Conservation (phyloP, 768 basidiomycete genomes). For the Boletus pseudo-olivaceus region DNA sequence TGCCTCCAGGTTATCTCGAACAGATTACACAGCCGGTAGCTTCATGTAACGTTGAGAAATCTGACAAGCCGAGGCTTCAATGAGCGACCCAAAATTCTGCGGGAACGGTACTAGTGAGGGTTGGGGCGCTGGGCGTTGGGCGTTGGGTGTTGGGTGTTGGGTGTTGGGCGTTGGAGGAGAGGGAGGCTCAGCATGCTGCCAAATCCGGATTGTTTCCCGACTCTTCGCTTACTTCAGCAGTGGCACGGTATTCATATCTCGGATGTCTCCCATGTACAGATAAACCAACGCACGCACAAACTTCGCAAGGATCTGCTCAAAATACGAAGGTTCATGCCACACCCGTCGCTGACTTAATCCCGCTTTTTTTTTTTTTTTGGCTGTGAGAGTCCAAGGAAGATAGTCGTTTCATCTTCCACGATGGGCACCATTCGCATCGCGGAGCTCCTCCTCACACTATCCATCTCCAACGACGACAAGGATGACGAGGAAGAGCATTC, state of each 20-base stretch:
- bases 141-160: too few species aligned
- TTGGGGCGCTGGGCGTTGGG: not conserved
- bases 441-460: constrained; percentile 43
- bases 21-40: constrained; percentile 9
- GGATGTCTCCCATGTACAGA: too few species aligned
- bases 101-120: not conserved
- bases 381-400: not conserved
- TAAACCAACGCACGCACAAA: too few species aligned
- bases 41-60: constrained; percentile 8
- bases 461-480: constrained; percentile 35
- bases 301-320: too few species aligned
- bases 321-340: too few species aligned
- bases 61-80: not conserved
- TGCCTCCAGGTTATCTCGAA: constrained; percentile 22
- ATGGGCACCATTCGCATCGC: constrained; percentile 44
- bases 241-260: not conserved
- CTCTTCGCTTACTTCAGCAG: not conserved
- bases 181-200: not conserved
- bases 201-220: not conserved
- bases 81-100: not conserved
- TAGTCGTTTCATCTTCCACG: not conserved
- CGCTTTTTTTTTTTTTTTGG: too few species aligned
- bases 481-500: constrained; percentile 33
- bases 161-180: too few species aligned
- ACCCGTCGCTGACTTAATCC: too few species aligned